phyloP scores from a whole-genome alignment of 352 stramenopile genomes.

The Pythium guiyangense region DNA sequence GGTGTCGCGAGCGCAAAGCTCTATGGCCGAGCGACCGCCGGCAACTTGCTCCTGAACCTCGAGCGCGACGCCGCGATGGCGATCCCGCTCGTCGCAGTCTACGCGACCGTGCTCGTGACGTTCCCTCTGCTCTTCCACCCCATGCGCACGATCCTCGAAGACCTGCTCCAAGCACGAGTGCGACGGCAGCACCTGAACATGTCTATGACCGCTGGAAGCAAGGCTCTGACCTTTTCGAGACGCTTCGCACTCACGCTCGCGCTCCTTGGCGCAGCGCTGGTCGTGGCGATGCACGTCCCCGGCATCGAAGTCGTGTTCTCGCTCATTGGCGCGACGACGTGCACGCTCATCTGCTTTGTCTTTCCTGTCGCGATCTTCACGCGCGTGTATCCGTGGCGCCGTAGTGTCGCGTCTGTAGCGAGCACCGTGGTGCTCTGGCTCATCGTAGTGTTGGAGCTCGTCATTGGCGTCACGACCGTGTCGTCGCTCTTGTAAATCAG shows the following conservation, averaged over 20 bases:
- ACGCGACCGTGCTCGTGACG: conserved; percentile 64
- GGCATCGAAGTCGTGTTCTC: conserved; percentile 55
- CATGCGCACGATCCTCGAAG: conserved; percentile 53
- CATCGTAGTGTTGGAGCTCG: conserved; percentile 1
- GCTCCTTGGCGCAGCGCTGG: conserved; percentile 50
- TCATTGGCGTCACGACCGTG: background rate
- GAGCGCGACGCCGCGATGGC: conserved; percentile 68
- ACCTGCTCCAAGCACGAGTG: conserved; percentile 36
- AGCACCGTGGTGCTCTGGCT: background rate
- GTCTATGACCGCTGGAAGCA: conserved; percentile 6
- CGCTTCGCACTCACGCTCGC: conserved; percentile 44
- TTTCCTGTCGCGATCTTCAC: conserved; percentile 42
- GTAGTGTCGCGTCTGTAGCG: background rate
- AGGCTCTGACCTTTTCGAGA: conserved; percentile 35
- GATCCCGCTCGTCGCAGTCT: conserved; percentile 60
- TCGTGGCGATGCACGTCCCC: conserved; percentile 50
- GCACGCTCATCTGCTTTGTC: conserved; percentile 42
- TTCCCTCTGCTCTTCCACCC: conserved; percentile 77
- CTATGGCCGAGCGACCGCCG: conserved; percentile 48
- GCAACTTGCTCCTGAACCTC: conserved; percentile 81
- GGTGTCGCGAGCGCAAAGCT: conserved; percentile 44
- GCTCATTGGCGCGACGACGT: conserved; percentile 41
- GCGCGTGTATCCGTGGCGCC: conserved; percentile 40
- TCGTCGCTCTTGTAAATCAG: background rate
- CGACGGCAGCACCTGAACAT: background rate